Conservation (phyloP, 1,139 yeast species). For the Candida sp. region DNA sequence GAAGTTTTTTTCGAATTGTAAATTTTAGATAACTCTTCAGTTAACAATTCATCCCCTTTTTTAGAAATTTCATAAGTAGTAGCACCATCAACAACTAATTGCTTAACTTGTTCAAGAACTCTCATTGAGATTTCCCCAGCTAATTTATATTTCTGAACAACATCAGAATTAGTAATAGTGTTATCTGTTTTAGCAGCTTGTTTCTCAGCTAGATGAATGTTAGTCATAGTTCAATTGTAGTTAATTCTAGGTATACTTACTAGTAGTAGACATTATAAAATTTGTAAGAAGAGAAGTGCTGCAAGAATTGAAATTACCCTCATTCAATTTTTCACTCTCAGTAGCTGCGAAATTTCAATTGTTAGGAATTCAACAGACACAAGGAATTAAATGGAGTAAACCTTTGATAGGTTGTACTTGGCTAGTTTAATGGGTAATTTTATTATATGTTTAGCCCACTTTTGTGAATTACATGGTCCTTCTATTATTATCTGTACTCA, state of each 20-base stretch:
- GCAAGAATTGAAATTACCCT: background rate
- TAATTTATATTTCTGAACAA: constrained; percentile 67
- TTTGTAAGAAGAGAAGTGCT: background rate
- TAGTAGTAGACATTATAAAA: constrained; percentile 1
- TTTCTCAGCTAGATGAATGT: background rate
- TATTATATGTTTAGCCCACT: constrained; percentile 67
- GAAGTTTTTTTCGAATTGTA: constrained; percentile 61
- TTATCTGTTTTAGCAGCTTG: constrained; percentile 30
- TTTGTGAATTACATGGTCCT: constrained; percentile 88
- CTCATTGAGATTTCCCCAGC: constrained; percentile 69
- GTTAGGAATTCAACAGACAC: too few species aligned
- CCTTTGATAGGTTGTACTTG: too few species aligned
- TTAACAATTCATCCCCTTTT: constrained; percentile 64
- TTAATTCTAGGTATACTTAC: background rate
- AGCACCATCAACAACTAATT: constrained; percentile 59
- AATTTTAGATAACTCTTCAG: constrained; percentile 59
- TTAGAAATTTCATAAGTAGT: constrained; percentile 56
- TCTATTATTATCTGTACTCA: constrained; percentile 74
- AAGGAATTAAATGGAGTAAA: too few species aligned
- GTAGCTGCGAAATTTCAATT: background rate
- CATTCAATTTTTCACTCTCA: background rate
- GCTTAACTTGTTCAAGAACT: constrained; percentile 57
- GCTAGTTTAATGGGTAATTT: constrained; percentile 17
- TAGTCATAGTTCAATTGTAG: too few species aligned
- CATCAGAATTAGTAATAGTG: constrained; percentile 68